phyloP scores from a whole-genome alignment of 768 basidiomycete species.

The Naganishia vishniacii region DNA sequence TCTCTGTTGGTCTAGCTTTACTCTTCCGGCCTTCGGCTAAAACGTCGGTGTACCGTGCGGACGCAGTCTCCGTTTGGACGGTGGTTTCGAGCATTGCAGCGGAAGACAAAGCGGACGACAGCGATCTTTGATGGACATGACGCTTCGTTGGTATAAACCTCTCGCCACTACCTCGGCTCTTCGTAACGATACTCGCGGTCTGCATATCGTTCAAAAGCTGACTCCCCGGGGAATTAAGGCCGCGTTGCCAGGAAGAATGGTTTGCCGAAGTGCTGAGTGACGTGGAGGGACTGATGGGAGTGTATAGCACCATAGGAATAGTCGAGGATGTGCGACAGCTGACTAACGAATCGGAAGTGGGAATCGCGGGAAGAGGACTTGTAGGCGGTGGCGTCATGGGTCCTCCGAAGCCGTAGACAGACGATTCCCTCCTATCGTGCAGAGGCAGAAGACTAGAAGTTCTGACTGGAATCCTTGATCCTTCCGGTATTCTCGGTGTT shows the following conservation, averaged over 20 bases:
- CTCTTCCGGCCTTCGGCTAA: no score
- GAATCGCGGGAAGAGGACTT: conserved; percentile 6
- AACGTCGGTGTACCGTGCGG: no score
- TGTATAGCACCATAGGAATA: neutral
- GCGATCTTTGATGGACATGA: conserved; percentile 3
- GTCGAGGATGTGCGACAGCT: conserved; percentile 1
- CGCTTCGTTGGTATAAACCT: neutral
- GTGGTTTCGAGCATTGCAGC: neutral
- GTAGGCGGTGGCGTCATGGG: conserved; percentile 8
- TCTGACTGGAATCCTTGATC: neutral
- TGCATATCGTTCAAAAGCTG: conserved; percentile 7
- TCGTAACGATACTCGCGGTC: no score
- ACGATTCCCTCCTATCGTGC: conserved; percentile 6
- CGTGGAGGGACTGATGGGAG: neutral
- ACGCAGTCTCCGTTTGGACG: no score
- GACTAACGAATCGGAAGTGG: neutral
- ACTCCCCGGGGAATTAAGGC: neutral
- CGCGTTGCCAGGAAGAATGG: conserved; percentile 1
- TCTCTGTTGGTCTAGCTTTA: no score
- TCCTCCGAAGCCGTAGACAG: neutral
- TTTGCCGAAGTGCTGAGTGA: conserved; percentile 5
- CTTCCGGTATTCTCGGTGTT: no score
- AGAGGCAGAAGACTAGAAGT: conserved; percentile 2
- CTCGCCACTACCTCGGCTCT: neutral
- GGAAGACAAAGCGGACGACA: conserved; percentile 1